A percentile compares a stretch with the other conserved stretches of the same genome.
Conservation (phyloP, 73 alveolate species). For the Uronychia setigera region DNA sequence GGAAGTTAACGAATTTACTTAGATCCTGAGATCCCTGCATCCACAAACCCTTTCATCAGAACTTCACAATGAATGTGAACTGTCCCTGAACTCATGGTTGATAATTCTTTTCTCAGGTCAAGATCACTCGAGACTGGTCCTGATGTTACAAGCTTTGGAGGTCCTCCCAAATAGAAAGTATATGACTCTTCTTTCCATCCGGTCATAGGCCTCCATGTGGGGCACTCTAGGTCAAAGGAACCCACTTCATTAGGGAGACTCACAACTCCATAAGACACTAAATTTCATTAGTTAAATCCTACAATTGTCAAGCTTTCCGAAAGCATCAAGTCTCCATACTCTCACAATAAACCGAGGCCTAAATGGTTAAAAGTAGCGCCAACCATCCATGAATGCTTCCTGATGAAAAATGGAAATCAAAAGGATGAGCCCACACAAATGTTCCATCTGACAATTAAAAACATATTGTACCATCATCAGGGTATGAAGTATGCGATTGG, state of each 20-base stretch:
- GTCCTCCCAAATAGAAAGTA: slow-evolving; percentile 62
- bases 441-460: neutral
- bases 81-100: slow-evolving; percentile 61
- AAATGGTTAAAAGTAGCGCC: neutral
- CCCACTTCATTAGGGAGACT: slow-evolving; percentile 66
- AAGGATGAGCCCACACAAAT: slow-evolving; percentile 70
- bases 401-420: slow-evolving; percentile 55
- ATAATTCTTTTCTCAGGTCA: slow-evolving; percentile 30
- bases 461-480: slow-evolving; percentile 54
- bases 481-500: slow-evolving; percentile 53
- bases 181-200: slow-evolving; percentile 62
- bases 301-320: slow-evolving; percentile 49
- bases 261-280: slow-evolving; percentile 54
- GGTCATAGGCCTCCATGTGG: slow-evolving; percentile 75
- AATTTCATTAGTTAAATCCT: neutral
- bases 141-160: slow-evolving; percentile 62
- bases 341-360: slow-evolving; percentile 53
- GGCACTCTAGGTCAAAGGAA: slow-evolving; percentile 57
- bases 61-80: slow-evolving; percentile 68
- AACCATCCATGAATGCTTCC: slow-evolving; percentile 63
- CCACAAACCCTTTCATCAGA: slow-evolving; percentile 47
- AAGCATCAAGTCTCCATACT: slow-evolving; percentile 62
- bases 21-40: slow-evolving; percentile 36
- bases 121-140: slow-evolving; percentile 56
- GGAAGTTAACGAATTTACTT: too few species aligned